These are phyloP conservation scores for Tetrahymena borealis DNA, from an alignment of 73 alveolate species.

Conservation along the genomic window DNA sequence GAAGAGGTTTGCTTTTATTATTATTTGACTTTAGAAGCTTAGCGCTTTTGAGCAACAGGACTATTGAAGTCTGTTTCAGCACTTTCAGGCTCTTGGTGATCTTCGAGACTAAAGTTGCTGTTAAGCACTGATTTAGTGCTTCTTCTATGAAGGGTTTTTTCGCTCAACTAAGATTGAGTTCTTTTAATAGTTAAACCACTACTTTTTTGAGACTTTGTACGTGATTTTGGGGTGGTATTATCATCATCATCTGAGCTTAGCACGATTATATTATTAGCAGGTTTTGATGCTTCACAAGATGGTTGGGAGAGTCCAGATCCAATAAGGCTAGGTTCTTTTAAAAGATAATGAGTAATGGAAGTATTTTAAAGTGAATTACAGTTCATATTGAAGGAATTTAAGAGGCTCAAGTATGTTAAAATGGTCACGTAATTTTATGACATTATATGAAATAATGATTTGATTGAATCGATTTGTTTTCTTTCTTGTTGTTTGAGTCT, in stretches of 20 bases:
- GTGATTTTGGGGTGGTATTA: background rate
- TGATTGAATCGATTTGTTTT: background rate
- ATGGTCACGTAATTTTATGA: background rate
- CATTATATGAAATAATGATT: background rate
- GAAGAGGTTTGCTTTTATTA: background rate
- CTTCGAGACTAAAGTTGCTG: background rate
- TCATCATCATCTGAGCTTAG: slow-evolving; percentile 2
- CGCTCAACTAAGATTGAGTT: background rate
- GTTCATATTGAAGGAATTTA: background rate
- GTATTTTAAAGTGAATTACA: background rate
- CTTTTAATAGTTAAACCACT: background rate
- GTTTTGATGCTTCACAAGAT: background rate
- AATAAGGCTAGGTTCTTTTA: background rate
- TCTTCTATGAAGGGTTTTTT: background rate
- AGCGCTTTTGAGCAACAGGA: background rate
- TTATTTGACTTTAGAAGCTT: background rate
- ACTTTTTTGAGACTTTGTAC: background rate
- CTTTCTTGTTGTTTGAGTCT: slow-evolving; percentile 1
- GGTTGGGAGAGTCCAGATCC: background rate
- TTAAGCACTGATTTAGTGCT: background rate
- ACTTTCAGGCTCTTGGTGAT: background rate
- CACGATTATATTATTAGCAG: background rate
- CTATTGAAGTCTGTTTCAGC: slow-evolving; percentile 3
- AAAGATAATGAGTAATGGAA: background rate
- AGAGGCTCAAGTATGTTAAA: background rate